Evolutionary conservation across 352 stramenopile species (phyloP), one percentile per base, ranked within the genome.

Genomic region (Nothophytophthora sp.): DNA sequence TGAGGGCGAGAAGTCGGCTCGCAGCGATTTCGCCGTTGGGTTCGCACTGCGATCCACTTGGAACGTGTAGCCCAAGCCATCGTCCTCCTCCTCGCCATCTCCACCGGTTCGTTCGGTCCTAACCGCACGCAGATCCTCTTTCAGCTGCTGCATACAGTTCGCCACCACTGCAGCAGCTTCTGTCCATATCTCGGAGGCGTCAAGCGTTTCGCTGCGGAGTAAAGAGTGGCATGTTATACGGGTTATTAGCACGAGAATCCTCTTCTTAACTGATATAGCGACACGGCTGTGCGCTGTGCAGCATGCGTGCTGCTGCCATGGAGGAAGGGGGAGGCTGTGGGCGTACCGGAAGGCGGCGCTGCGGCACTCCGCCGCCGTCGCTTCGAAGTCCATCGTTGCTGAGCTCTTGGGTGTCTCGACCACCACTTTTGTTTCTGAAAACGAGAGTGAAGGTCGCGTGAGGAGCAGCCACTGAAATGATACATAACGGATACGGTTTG

Each of bases 31-130:
- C 16, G 50, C 60, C 6, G 66, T 68, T 1, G 63, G 49, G 15
- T 76, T 61, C 34, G n/a, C n/a, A n/a, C 47, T 66, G 45, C 44
- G 32, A 41, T 66, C 57, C 30, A 90, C 65, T 3, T 42, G 72
- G 35, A 90, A 86, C 27, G 79, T 87, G 61, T 90, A 94, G 32
- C 79, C 66, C 12, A 92, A 51, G 3, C 83, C 83, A 51, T 92
- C 76, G 45, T 93, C 73, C 2, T 85, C 60, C 19, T 76, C 62
- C 15, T 58, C 47, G 0, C 68, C 56, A 11, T 50, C 57, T 8
- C 13, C 50, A n/a, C 15, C 12, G 28, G 5, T 45, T 30, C 16
- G 8, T 0, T 8, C 20, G 13, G 2, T n/a, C 9, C 5, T 12
- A 33, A 30, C 33, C 0, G 53, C 39, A 9, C 39, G 36, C 22